A percentile compares a stretch with the other conserved stretches of the same genome.
phyloP scores from a whole-genome alignment of 768 basidiomycete species.

The Mycena albidolilacea region DNA sequence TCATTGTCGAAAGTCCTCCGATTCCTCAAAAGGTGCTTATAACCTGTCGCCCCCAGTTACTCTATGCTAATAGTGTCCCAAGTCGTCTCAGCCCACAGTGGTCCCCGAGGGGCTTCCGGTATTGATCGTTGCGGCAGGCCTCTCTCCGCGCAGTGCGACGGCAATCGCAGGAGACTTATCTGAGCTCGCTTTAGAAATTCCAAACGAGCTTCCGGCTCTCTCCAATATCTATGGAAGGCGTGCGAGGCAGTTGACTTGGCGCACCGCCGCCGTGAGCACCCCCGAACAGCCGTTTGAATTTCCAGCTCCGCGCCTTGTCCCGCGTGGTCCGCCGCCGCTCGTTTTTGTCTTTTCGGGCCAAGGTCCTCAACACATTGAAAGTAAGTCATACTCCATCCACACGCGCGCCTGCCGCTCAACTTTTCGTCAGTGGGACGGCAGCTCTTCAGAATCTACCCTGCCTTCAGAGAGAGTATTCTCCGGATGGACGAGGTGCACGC shows the following conservation, averaged over 20 bases:
- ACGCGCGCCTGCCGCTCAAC: not conserved
- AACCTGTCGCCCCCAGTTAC: not conserved
- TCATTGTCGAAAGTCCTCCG: conserved; percentile 52
- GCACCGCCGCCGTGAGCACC: conserved; percentile 45
- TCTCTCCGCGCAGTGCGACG: conserved; percentile 51
- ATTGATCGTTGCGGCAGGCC: conserved; percentile 53
- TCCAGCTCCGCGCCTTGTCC: conserved; percentile 46
- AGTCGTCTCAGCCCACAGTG: not conserved
- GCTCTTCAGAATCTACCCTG: conserved; percentile 50
- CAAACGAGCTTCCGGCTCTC: conserved; percentile 14
- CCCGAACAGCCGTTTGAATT: conserved; percentile 37
- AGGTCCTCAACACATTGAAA: conserved; percentile 5
- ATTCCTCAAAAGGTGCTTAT: conserved; percentile 33
- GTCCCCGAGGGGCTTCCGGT: conserved; percentile 38
- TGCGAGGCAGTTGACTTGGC: conserved; percentile 51
- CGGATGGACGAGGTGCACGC: conserved; percentile 54
- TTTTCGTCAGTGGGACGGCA: conserved; percentile 54
- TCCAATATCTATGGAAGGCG: conserved; percentile 48
- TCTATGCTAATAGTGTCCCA: not conserved
- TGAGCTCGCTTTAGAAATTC: conserved; percentile 8
- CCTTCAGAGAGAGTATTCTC: conserved; percentile 56
- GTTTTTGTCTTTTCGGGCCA: conserved; percentile 11
- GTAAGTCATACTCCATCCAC: conserved; percentile 31
- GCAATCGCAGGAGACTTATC: conserved; percentile 33
- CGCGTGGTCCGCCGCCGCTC: conserved; percentile 47